Evolutionary conservation across 495 filamentous ascomycete genomes (phyloP).

Genomic region (Viridothelium virens): DNA sequence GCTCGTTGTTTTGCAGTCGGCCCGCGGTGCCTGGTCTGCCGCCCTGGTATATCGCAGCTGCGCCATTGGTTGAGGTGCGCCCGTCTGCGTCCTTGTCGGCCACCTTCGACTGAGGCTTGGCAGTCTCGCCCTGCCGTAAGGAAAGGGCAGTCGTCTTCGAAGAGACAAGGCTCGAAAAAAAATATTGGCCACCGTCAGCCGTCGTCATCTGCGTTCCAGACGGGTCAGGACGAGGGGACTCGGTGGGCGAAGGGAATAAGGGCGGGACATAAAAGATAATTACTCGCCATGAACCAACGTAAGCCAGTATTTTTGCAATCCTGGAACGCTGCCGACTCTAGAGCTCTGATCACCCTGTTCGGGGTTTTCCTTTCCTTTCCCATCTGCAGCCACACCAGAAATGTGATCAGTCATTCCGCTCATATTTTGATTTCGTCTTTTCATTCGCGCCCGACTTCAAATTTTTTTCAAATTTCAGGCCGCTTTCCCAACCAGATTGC

Average conservation of each 20-base stretch:
- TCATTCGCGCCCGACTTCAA: not conserved
- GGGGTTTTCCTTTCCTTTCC: not conserved
- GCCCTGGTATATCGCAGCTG: slow-evolving; percentile 4
- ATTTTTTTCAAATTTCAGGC: not conserved
- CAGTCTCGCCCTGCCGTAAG: not conserved
- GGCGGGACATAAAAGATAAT: not conserved
- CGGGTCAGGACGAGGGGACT: not conserved
- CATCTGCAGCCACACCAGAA: not conserved
- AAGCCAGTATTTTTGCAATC: not conserved
- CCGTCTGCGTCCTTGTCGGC: not conserved
- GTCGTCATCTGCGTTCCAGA: not conserved
- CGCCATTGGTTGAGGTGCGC: slow-evolving; percentile 10
- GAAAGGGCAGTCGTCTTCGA: not conserved
- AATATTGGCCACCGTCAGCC: not conserved
- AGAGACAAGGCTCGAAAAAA: not conserved
- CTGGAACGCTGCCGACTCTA: not conserved
- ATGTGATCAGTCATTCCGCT: not conserved
- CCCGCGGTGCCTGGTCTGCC: slow-evolving; percentile 16
- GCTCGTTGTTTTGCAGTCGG: slow-evolving; percentile 11
- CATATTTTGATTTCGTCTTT: not conserved
- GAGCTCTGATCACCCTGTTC: not conserved
- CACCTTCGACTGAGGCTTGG: not conserved
- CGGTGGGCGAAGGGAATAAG: not conserved
- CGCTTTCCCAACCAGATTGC: not conserved
- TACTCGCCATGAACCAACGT: not conserved